These are phyloP conservation scores for Xylaria bambusicola DNA, from an alignment of 495 filamentous ascomycete species.

Conservation along the genomic window DNA sequence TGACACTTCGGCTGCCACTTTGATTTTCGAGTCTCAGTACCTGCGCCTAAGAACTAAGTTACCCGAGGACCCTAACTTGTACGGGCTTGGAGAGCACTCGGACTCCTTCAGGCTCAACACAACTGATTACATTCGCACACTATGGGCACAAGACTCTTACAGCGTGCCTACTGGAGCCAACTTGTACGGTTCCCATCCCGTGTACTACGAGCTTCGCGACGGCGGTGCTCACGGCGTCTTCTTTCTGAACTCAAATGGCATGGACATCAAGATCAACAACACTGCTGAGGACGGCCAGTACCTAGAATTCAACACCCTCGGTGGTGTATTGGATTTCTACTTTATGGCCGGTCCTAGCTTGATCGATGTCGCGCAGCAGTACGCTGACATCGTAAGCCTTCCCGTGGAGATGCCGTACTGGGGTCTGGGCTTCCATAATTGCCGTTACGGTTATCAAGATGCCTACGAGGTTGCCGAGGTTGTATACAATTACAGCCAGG, in stretches of 20 bases:
- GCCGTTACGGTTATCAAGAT: constrained; percentile 74
- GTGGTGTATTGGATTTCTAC: constrained; percentile 83
- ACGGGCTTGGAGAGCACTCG: constrained; percentile 75
- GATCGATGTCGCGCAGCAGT: constrained; percentile 71
- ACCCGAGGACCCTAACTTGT: constrained; percentile 66
- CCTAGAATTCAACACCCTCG: constrained; percentile 81
- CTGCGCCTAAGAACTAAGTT: constrained; percentile 68
- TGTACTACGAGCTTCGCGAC: constrained; percentile 79
- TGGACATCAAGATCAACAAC: constrained; percentile 83
- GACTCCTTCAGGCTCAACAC: constrained; percentile 73
- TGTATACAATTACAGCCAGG: constrained; percentile 75
- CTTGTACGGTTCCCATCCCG: constrained; percentile 79
- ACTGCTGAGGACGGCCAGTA: constrained; percentile 63
- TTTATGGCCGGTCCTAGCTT: constrained; percentile 76
- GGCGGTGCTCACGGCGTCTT: constrained; percentile 80
- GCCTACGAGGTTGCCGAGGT: constrained; percentile 77
- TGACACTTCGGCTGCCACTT: constrained; percentile 65
- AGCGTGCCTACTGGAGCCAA: constrained; percentile 56
- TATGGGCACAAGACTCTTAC: constrained; percentile 80
- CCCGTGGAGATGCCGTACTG: constrained; percentile 85
- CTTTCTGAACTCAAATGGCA: constrained; percentile 79
- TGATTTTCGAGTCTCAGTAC: constrained; percentile 82
- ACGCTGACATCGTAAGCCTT: constrained; percentile 66
- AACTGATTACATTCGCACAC: constrained; percentile 73
- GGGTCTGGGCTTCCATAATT: constrained; percentile 82